Evolutionary conservation across 495 filamentous ascomycete species (phyloP).

Genomic region (Hypoxylon fuscum): DNA sequence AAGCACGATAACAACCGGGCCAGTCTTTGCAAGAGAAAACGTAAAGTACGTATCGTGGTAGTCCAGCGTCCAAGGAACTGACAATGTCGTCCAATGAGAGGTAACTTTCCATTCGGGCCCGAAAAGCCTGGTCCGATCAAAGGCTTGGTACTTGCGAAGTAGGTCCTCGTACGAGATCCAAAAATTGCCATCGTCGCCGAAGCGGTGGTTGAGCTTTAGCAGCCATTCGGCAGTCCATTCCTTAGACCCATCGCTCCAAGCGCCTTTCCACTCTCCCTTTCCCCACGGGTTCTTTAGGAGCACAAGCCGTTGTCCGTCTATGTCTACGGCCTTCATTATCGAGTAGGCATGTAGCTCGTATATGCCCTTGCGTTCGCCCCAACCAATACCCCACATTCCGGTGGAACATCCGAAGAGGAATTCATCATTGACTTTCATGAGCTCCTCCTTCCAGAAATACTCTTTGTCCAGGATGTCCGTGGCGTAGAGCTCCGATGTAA

Average conservation of each 20-base stretch:
- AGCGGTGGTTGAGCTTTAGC: conserved; percentile 77
- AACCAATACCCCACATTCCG: conserved; percentile 67
- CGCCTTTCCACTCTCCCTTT: conserved; percentile 78
- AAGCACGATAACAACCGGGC: conserved; percentile 80
- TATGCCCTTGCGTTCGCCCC: conserved; percentile 75
- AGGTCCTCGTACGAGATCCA: conserved; percentile 82
- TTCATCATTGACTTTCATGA: conserved; percentile 84
- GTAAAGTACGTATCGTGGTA: conserved; percentile 86
- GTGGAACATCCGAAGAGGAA: conserved; percentile 89
- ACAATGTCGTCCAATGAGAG: conserved; percentile 84
- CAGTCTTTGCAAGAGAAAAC: conserved; percentile 70
- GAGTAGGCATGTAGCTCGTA: conserved; percentile 87
- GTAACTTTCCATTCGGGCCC: conserved; percentile 83
- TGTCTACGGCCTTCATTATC: conserved; percentile 81
- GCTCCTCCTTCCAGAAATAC: conserved; percentile 85
- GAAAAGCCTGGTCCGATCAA: conserved; percentile 91
- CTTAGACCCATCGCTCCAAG: conserved; percentile 89
- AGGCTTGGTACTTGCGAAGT: conserved; percentile 80
- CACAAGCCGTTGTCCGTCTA: conserved; percentile 77
- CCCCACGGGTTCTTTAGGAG: conserved; percentile 92
- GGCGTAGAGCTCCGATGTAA: conserved; percentile 81
- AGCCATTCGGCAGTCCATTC: conserved; percentile 94
- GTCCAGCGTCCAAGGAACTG: conserved; percentile 85
- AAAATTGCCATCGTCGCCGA: conserved; percentile 86
- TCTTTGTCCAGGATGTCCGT: conserved; percentile 89